These are phyloP conservation scores for Hysterium pulicare DNA, from an alignment of 2,329 filamentous ascomycete genomes.

Conservation along the genomic window DNA sequence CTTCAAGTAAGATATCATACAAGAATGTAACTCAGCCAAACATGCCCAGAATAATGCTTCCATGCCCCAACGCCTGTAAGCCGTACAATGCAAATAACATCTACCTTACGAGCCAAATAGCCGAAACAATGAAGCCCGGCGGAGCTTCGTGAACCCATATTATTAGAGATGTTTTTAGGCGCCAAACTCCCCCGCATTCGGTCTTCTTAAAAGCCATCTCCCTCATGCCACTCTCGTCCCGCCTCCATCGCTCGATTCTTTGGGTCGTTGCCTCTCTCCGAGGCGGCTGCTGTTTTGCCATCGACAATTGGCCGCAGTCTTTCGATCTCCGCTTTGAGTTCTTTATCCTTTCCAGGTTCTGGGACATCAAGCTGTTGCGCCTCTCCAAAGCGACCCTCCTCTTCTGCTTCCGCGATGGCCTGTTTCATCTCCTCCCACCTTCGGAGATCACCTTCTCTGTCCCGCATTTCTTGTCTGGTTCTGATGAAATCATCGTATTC, in stretches of 20 bases:
- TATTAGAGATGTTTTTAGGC: no score
- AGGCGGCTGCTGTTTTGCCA: slow-evolving; percentile 42
- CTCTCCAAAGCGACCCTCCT: slow-evolving; percentile 34
- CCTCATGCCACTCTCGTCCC: slow-evolving; percentile 54
- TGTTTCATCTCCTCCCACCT: slow-evolving; percentile 42
- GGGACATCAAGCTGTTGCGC: slow-evolving; percentile 32
- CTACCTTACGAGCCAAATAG: neutral
- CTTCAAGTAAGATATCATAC: neutral
- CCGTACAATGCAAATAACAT: neutral
- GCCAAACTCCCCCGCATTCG: no score
- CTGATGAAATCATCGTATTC: slow-evolving; percentile 50
- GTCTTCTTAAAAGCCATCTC: slow-evolving; percentile 51
- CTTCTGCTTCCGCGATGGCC: slow-evolving; percentile 32
- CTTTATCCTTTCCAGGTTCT: slow-evolving; percentile 41
- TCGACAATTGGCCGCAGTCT: slow-evolving; percentile 43
- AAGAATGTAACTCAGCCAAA: neutral
- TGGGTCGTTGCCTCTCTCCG: slow-evolving; percentile 51
- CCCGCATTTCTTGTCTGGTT: slow-evolving; percentile 41
- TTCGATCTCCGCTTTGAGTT: slow-evolving; percentile 45
- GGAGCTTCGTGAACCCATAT: no score
- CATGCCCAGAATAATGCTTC: neutral
- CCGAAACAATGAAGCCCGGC: no score
- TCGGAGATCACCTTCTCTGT: slow-evolving; percentile 41
- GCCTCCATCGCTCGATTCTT: slow-evolving; percentile 50
- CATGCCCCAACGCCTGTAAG: neutral